Percentiles rank a stretch among this genome's conserved stretches.
Conservation (phyloP, 2,329 filamentous ascomycete species). For the Thielaviopsis ethacetica region DNA sequence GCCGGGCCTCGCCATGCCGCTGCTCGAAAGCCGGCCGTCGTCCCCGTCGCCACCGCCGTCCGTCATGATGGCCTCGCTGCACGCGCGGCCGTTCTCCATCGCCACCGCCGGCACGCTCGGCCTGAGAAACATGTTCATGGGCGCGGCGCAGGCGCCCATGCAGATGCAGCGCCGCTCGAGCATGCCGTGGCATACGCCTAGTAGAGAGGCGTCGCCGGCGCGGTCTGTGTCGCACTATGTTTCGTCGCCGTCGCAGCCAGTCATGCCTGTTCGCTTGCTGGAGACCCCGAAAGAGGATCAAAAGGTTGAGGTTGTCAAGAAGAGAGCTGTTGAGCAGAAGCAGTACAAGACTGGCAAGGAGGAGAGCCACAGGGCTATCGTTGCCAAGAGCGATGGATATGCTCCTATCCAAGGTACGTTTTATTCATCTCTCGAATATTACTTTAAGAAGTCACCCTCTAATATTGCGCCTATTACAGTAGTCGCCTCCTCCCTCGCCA, state of each 20-base stretch:
- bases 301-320: background rate
- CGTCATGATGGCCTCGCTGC: background rate
- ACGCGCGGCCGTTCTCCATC: constrained; percentile 13
- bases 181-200: constrained; percentile 5
- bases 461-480: background rate
- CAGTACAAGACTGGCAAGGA: background rate
- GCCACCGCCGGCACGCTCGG: constrained; percentile 15
- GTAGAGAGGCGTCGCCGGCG: background rate
- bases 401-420: constrained; percentile 3
- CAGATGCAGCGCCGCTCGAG: constrained; percentile 4
- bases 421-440: background rate
- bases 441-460: background rate
- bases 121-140: constrained; percentile 10
- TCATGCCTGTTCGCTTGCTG: background rate
- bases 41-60: background rate
- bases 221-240: background rate
- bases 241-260: background rate
- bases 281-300: background rate
- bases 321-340: no score
- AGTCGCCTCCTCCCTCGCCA: background rate
- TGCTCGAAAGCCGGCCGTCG: background rate
- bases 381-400: background rate
- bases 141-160: background rate
- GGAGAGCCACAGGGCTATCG: background rate
- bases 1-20: background rate